A percentile compares a stretch with the other conserved stretches of the same genome.
Evolutionary conservation across 192 early-diverging fungal genomes (phyloP).

Genomic region (Coemansia sp.): DNA sequence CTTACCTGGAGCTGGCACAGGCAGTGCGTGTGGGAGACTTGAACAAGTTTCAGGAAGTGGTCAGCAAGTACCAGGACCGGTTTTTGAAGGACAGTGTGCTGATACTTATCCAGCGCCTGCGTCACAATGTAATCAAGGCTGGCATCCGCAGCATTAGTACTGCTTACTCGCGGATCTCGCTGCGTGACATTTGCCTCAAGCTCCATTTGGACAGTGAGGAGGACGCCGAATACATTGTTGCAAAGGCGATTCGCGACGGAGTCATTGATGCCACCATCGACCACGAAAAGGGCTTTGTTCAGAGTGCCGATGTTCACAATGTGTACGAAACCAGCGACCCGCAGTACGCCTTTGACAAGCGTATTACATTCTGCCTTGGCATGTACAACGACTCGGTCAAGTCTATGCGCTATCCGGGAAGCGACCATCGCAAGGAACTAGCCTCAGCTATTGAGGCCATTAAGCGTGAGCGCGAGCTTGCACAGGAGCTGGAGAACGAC

Average conservation of each 20-base stretch:
- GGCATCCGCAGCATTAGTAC: constrained; percentile 96
- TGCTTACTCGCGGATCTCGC: constrained; percentile 93
- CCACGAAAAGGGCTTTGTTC: constrained; percentile 91
- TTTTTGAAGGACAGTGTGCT: constrained; percentile 89
- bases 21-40: constrained; percentile 96
- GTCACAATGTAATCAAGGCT: constrained; percentile 99
- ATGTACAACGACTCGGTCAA: constrained; percentile 97
- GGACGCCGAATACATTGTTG: constrained; percentile 98
- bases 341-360: constrained; percentile 90
- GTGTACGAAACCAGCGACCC: constrained; percentile 98
- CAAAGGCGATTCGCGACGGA: constrained; percentile 97
- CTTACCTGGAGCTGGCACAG: constrained; percentile 95
- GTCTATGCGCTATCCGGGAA: constrained; percentile 94
- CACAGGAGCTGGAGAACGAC: constrained; percentile 89
- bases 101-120: constrained; percentile 89
- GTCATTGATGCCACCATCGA: constrained; percentile 98
- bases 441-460: constrained; percentile 76
- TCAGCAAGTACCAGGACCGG: constrained; percentile 68
- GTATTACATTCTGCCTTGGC: constrained; percentile 92
- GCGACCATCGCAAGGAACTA: constrained; percentile 83
- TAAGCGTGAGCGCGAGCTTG: constrained; percentile 90
- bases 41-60: constrained; percentile 85
- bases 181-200: constrained; percentile 95
- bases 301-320: constrained; percentile 90
- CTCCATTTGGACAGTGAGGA: constrained; percentile 97